Evolutionary conservation across 768 basidiomycete species (phyloP), one percentile per base, ranked within the genome.

Genomic region (Hebeloma cylindrosporum): DNA sequence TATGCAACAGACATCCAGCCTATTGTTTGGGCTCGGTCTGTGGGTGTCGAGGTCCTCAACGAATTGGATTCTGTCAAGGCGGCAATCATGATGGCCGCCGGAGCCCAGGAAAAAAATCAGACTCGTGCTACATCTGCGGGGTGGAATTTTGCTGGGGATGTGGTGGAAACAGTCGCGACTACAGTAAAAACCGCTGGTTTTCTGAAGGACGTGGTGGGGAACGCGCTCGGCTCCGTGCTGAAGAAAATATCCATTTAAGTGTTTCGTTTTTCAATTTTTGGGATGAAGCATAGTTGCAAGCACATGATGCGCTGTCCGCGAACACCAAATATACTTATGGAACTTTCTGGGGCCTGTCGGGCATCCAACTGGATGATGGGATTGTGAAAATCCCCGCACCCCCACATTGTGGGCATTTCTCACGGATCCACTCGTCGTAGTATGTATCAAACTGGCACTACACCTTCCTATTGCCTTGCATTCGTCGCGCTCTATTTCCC

Each of bases 21-120:
- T 2, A 58, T 93, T 9, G 93, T 96, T 13, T 93, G 89, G 89
- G 83, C 82, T 2, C 80, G 95, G 41, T 87, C 88, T 0, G 77
- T 85, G 11, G 96, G 96, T 1, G 60, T 97, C 14, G 95, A 98
- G 57, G 82, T 96, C 8, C 54, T 98, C 32, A 96, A 98, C 57
- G 93, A 98, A 65, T 66, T 96, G 11, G 85, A 87, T 46, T 70
- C 80, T 0, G 53, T 98, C 48, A 97, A 98, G 68, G 78, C 79
- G 11, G 80, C 85, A 1, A 61, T 99, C 11, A 92, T 98, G 88
- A 75, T 83, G 60, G 70, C 76, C 10, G 94, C 88, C 7, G 94
- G 76, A 42, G 70, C 72, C n/a, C 57, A 59, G 16, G 41, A 47
- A 7, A 43, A 45, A 20, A 52, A 40, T 8, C 47, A 37, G 4